Conservation (phyloP, 768 basidiomycete genomes). For the Boletus coccyginus region DNA sequence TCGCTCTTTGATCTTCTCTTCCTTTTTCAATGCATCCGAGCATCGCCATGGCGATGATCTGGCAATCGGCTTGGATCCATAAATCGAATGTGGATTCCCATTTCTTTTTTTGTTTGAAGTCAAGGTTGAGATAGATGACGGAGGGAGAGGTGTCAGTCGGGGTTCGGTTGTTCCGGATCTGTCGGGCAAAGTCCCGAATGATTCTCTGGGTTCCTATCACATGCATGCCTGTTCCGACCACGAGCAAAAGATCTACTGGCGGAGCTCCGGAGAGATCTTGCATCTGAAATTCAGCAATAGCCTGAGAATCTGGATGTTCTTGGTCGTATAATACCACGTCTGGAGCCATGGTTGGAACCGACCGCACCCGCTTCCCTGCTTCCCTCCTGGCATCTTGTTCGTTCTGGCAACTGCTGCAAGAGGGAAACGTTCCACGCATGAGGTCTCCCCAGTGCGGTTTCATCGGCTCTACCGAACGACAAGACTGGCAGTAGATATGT, state of each 20-base stretch:
- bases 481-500: too few species aligned
- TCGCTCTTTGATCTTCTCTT: neutral
- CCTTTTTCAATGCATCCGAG: neutral
- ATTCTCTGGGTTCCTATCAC: conserved; percentile 13
- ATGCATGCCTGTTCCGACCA: conserved; percentile 14
- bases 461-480: too few species aligned
- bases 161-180: too few species aligned
- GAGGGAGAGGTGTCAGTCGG: too few species aligned
- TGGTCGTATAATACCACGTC: too few species aligned
- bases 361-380: too few species aligned
- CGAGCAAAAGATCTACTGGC: conserved; percentile 1
- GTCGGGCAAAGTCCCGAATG: neutral
- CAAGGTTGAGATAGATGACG: neutral
- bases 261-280: neutral
- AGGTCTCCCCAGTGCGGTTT: too few species aligned
- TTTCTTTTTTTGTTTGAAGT: conserved; percentile 2
- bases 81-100: conserved; percentile 3
- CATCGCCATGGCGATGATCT: neutral
- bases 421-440: too few species aligned
- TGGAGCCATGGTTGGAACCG: too few species aligned
- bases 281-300: neutral
- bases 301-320: too few species aligned
- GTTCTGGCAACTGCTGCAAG: too few species aligned
- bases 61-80: conserved; percentile 11
- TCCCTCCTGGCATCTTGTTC: too few species aligned